These are phyloP conservation scores for Yamadazyma sp. DNA, from an alignment of 805 yeast genomes.

Conservation along the genomic window DNA sequence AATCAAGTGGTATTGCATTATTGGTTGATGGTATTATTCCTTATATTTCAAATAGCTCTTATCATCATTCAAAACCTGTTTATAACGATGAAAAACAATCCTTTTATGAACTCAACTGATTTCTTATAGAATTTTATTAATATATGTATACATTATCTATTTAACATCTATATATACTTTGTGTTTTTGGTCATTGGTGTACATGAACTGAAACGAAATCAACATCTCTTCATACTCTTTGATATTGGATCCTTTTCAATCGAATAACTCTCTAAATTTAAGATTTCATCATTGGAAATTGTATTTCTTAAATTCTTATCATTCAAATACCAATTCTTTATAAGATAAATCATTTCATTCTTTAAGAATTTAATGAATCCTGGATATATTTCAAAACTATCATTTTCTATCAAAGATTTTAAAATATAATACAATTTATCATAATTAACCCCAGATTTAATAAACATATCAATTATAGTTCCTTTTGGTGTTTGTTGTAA, in stretches of 20 bases:
- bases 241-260: constrained; percentile 59
- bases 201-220: too few species aligned
- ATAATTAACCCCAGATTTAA: constrained; percentile 60
- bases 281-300: constrained; percentile 45
- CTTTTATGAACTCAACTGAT: constrained; percentile 40
- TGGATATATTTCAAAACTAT: constrained; percentile 48
- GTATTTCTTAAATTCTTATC: constrained; percentile 64
- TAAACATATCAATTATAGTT: constrained; percentile 56
- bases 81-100: constrained; percentile 40
- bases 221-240: too few species aligned
- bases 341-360: constrained; percentile 60
- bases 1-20: constrained; percentile 51
- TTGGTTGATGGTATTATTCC: constrained; percentile 64
- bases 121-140: too few species aligned
- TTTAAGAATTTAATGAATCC: constrained; percentile 42
- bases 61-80: constrained; percentile 3
- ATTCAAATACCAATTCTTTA: constrained; percentile 62
- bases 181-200: too few species aligned
- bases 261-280: constrained; percentile 44
- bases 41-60: constrained; percentile 13
- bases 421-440: constrained; percentile 64
- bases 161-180: too few species aligned
- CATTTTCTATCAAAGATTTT: constrained; percentile 60
- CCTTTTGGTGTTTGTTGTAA: constrained; percentile 48
- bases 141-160: not conserved